Evolutionary conservation across 163 green algal genomes (phyloP).

Genomic region (Botryococcus braunii): DNA sequence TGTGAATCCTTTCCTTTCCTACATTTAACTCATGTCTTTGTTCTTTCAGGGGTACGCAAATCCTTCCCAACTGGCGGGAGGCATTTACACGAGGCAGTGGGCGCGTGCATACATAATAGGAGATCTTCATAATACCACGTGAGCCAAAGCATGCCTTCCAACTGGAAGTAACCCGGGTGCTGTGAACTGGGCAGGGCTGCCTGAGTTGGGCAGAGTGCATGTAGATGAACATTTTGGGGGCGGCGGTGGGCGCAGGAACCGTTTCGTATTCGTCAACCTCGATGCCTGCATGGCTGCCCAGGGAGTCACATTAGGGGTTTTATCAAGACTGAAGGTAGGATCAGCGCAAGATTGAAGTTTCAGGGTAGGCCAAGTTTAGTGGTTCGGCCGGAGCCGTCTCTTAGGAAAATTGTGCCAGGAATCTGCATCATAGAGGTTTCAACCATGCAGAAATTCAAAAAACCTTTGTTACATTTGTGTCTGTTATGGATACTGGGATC

Average conservation of each 20-base stretch:
- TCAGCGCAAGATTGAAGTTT: too few relatives aligned
- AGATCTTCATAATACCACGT: slow-evolving; percentile 28
- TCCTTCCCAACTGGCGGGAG: slow-evolving; percentile 52
- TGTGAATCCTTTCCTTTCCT: background rate
- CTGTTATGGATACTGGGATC: too few relatives aligned
- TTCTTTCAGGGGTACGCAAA: slow-evolving; percentile 67
- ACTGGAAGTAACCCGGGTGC: too few relatives aligned
- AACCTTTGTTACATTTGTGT: too few relatives aligned
- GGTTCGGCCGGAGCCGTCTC: too few relatives aligned
- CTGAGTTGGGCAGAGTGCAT: background rate
- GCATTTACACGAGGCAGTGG: slow-evolving; percentile 69
- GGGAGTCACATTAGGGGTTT: slow-evolving; percentile 64
- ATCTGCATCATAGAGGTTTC: too few relatives aligned
- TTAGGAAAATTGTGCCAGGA: too few relatives aligned
- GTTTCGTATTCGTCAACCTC: slow-evolving; percentile 75
- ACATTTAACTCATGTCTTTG: background rate
- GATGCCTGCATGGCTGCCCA: slow-evolving; percentile 85
- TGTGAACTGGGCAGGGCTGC: background rate
- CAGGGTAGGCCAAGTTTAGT: too few relatives aligned
- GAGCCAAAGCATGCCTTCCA: background rate
- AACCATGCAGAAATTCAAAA: too few relatives aligned
- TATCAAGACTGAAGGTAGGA: slow-evolving; percentile 46
- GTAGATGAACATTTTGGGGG: background rate
- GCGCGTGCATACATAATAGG: slow-evolving; percentile 66
- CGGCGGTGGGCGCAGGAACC: slow-evolving; percentile 31